phyloP scores from a whole-genome alignment of 129 eudicot species.

The Smallanthus sonchifolius region DNA sequence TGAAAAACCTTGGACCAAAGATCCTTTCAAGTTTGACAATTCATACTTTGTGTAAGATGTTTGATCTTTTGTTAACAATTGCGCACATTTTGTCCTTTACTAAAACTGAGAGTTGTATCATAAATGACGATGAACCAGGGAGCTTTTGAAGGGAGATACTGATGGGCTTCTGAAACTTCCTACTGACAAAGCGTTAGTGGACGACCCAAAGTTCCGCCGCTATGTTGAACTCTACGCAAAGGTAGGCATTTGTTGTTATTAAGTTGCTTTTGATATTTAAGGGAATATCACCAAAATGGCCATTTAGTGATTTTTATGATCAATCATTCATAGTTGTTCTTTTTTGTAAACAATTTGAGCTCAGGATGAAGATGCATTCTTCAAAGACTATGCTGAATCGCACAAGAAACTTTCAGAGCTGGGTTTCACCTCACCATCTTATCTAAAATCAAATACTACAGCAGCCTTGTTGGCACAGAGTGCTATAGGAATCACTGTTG shows the following conservation, averaged over 20 bases:
- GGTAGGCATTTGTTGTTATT: conserved; percentile 31
- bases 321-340: background rate
- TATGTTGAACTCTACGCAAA: conserved; percentile 79
- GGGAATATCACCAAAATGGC: background rate
- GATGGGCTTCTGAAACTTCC: conserved; percentile 64
- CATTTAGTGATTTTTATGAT: background rate
- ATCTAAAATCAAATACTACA: conserved; percentile 31
- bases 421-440: conserved; percentile 66
- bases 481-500: conserved; percentile 56
- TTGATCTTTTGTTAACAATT: background rate
- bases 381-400: conserved; percentile 84
- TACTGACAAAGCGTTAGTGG: conserved; percentile 69
- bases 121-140: conserved; percentile 37
- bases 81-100: background rate
- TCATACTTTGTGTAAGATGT: conserved; percentile 78
- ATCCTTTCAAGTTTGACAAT: conserved; percentile 89
- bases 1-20: conserved; percentile 83
- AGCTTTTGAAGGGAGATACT: conserved; percentile 65
- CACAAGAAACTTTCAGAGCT: conserved; percentile 94
- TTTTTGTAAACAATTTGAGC: background rate
- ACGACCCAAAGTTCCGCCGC: conserved; percentile 58
- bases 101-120: background rate
- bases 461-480: conserved; percentile 27
- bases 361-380: conserved; percentile 89
- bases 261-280: background rate